A percentile compares a stretch with the other conserved stretches of the same genome.
Evolutionary conservation across 2,329 filamentous ascomycete species (phyloP).

Genomic region (Tympanopsis confertula): DNA sequence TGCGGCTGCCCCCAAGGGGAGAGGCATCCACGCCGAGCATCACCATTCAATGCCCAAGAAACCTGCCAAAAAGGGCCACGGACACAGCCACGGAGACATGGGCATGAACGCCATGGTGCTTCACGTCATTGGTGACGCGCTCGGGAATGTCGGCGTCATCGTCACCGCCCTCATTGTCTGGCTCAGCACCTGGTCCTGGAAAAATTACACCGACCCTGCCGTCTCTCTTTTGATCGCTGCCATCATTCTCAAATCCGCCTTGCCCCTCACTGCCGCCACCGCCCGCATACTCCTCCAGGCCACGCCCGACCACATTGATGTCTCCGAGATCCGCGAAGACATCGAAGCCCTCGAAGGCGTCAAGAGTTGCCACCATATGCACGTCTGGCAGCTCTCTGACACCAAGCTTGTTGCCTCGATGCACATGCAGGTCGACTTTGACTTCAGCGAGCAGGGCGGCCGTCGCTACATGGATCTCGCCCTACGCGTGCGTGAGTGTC

Average conservation of each 20-base stretch:
- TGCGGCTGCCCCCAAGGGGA: conserved; percentile 23
- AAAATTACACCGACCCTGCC: conserved; percentile 78
- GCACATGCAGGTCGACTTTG: conserved; percentile 84
- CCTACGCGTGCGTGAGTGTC: conserved; percentile 68
- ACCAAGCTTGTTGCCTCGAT: conserved; percentile 87
- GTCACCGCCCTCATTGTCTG: conserved; percentile 78
- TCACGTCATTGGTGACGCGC: conserved; percentile 69
- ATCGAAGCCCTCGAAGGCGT: conserved; percentile 78
- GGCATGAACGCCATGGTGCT: conserved; percentile 84
- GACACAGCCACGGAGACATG: conserved; percentile 75
- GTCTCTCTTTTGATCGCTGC: conserved; percentile 91
- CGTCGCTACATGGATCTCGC: conserved; percentile 85
- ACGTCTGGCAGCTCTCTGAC: conserved; percentile 95
- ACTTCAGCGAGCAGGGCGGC: conserved; percentile 69
- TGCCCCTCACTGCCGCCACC: conserved; percentile 69
- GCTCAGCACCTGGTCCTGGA: conserved; percentile 71
- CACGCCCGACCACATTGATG: conserved; percentile 75
- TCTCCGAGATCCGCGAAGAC: conserved; percentile 85
- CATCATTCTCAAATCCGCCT: conserved; percentile 61
- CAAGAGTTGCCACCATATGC: conserved; percentile 83
- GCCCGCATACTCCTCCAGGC: conserved; percentile 87
- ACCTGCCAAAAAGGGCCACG: conserved; percentile 39
- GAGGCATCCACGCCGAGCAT: conserved; percentile 24
- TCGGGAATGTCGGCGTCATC: conserved; percentile 81
- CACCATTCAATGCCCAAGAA: conserved; percentile 61